Base-by-base conservation (phyloP, 257 asterid genomes). In the Capsicum chinense region DNA sequence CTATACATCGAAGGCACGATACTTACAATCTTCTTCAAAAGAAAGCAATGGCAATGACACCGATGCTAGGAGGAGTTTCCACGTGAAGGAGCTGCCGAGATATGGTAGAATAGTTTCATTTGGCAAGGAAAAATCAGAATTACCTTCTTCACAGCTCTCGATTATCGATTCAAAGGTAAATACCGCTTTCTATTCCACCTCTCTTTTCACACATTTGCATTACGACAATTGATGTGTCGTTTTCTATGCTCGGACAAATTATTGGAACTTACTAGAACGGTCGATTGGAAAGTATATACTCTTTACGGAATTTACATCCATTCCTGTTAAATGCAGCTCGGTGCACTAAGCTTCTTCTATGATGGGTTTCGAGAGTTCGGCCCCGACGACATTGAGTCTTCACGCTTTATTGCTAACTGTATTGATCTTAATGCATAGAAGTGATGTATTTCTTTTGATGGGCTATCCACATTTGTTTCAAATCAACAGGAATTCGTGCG, bases 61-160 rank as follows among this genome's bases (percentile, higher is more conserved):
- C 1, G 81, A 76, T 76, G 14, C 44, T 52, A 76, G 60, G 63
- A 76, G 81, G 63, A 76, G 81, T 76, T 76, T 52, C 81, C 81
- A 76, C 14, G 63, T 26, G 63, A 76, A 76, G 81, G 81, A 76
- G 81, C 63, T 13, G 48, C 81, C 81, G 6, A 76, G 17, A 52
- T 76, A 76, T 76, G 81, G 81, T 13, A 14, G 81, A 76, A 26
- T 76, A 26, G 39, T 76, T 54, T 76, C 81, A 52, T 52, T 76
- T 52, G 63, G 63, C 47, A 76, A 52, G 81, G 81, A 50, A 52
- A 54, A 9, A 52, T 21, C 14, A 21, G 81, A 76, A 13, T 76
- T 76, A 52, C 81, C 63, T 52, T 76, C 63, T 26, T 76, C 81
- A 7, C 81, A 76, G 63, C 81, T 76, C 81, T 76, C 81, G 0